Conservation (phyloP, 441 rosid genomes). For the Arabidopsis lyrata region DNA sequence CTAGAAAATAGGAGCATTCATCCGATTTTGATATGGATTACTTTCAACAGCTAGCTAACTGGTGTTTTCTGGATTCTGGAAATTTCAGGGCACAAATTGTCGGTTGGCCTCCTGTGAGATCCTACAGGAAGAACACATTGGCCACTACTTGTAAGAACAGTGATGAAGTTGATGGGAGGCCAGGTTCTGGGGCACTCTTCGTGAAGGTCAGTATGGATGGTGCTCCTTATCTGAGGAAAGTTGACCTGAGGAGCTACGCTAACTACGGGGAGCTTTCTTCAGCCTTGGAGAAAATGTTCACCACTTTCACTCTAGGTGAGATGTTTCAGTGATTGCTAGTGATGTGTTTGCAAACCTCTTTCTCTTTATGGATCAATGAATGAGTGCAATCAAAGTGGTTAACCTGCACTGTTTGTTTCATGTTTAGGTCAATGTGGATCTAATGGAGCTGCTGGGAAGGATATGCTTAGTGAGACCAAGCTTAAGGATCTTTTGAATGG, state of each 20-base stretch:
- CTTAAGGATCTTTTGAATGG: conserved; percentile 71
- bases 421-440: conserved; percentile 68
- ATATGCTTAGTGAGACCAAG: conserved; percentile 61
- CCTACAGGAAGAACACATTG: conserved; percentile 73
- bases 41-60: conserved; percentile 31
- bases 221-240: conserved; percentile 80
- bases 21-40: conserved; percentile 11
- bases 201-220: conserved; percentile 83
- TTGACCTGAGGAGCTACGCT: conserved; percentile 63
- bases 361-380: conserved; percentile 4
- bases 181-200: conserved; percentile 54
- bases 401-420: conserved; percentile 25
- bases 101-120: conserved; percentile 81
- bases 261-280: conserved; percentile 65
- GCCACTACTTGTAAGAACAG: conserved; percentile 64
- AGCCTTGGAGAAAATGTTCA: conserved; percentile 76
- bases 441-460: conserved; percentile 60
- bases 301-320: conserved; percentile 77
- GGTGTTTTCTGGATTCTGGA: not conserved
- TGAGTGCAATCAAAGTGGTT: conserved; percentile 6
- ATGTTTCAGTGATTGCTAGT: conserved; percentile 38
- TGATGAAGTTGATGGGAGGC: conserved; percentile 68
- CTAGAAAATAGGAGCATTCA: conserved; percentile 1
- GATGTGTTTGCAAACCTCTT: not conserved
- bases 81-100: conserved; percentile 76